Percentiles rank a stretch among this genome's conserved stretches.
These are phyloP conservation scores for Betula pendula DNA, from an alignment of 306 rosid genomes.

Conservation along the genomic window DNA sequence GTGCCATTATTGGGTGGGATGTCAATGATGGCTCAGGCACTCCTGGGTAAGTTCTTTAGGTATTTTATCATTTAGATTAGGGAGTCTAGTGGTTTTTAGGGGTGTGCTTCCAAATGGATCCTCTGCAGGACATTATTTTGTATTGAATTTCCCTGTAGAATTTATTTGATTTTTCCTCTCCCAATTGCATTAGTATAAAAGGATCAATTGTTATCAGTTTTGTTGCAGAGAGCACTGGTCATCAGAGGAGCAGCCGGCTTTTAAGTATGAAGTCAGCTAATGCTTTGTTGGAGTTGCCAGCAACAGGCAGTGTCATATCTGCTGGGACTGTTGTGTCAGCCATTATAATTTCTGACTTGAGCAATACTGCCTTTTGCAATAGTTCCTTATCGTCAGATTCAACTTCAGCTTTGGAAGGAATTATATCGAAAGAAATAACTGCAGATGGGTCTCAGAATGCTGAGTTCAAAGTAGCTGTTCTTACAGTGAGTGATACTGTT, in stretches of 20 bases:
- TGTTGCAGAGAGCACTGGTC: slow-evolving; percentile 90
- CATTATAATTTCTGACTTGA: slow-evolving; percentile 66
- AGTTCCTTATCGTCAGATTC: slow-evolving; percentile 33
- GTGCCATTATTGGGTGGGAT: slow-evolving; percentile 69
- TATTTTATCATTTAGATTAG: slow-evolving; percentile 11
- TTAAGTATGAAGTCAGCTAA: slow-evolving; percentile 87
- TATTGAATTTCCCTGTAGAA: background rate
- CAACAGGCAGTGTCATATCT: slow-evolving; percentile 53
- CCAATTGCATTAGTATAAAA: background rate
- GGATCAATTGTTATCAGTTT: slow-evolving; percentile 50
- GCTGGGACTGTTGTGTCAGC: slow-evolving; percentile 71
- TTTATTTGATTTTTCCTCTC: slow-evolving; percentile 1
- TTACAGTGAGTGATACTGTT: slow-evolving; percentile 95
- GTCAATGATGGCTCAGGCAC: slow-evolving; percentile 78
- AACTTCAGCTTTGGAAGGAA: slow-evolving; percentile 29
- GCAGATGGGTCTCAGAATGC: slow-evolving; percentile 38
- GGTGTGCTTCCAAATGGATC: background rate
- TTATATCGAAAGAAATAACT: slow-evolving; percentile 30
- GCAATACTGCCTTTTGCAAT: slow-evolving; percentile 21
- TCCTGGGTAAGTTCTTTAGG: slow-evolving; percentile 69
- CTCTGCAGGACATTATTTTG: background rate
- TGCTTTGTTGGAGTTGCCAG: slow-evolving; percentile 87
- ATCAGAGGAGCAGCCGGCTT: slow-evolving; percentile 83
- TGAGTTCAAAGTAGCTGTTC: slow-evolving; percentile 66
- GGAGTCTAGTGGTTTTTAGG: background rate